Conservation (phyloP, 306 rosid species). For the Cotoneaster glaucophyllus region DNA sequence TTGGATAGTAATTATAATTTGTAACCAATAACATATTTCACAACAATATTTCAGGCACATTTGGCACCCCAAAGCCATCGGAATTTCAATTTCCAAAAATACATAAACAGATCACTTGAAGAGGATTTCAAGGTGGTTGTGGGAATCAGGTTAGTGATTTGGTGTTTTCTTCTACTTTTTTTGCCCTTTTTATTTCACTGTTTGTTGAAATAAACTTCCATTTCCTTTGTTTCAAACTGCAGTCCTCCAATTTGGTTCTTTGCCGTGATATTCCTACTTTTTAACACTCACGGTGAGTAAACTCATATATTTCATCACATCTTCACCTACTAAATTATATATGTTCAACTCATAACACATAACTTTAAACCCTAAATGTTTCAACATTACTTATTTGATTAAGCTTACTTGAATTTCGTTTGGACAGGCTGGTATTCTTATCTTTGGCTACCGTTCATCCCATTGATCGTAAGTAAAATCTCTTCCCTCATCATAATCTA, state of each 20-base stretch:
- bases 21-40: not conserved
- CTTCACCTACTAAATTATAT: not conserved
- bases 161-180: not conserved
- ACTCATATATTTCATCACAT: not conserved
- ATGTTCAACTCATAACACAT: not conserved
- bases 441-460: conserved; percentile 76
- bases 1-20: not conserved
- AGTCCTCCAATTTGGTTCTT: conserved; percentile 84
- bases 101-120: conserved; percentile 71
- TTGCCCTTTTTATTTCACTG: not conserved
- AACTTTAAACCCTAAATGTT: not conserved
- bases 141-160: conserved; percentile 57
- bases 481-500: not conserved
- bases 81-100: conserved; percentile 67
- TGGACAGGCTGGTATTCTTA: conserved; percentile 72
- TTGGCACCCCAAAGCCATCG: conserved; percentile 75
- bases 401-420: not conserved
- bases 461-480: conserved; percentile 65
- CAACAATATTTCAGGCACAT: conserved; percentile 61
- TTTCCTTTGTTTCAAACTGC: not conserved
- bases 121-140: conserved; percentile 91
- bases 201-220: not conserved
- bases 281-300: conserved; percentile 63
- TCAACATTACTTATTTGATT: not conserved
- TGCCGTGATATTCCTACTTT: conserved; percentile 68